Evolutionary conservation across 352 stramenopile genomes (phyloP).

Genomic region (Detonula confervacea): DNA sequence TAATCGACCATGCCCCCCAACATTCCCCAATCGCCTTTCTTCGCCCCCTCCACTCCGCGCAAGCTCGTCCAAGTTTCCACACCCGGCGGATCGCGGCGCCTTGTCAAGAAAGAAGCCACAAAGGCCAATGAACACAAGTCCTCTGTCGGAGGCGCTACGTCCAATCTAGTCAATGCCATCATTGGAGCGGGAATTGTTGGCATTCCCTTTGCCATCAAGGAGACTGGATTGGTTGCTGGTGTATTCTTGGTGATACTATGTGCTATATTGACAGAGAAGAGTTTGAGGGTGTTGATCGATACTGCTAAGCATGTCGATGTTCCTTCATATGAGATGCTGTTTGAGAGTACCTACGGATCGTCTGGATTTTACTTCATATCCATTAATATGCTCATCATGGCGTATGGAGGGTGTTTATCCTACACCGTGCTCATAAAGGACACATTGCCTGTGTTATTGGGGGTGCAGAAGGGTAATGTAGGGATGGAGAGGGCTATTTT

Average conservation of each 20-base stretch:
- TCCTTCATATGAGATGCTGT: constrained; percentile 75
- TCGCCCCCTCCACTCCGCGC: constrained; percentile 48
- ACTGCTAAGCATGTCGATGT: constrained; percentile 49
- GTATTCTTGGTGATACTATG: constrained; percentile 65
- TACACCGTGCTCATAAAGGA: constrained; percentile 85
- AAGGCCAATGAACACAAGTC: constrained; percentile 39
- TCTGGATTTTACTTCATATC: constrained; percentile 77
- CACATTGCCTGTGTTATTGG: constrained; percentile 58
- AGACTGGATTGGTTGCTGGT: constrained; percentile 70
- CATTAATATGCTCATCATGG: constrained; percentile 83
- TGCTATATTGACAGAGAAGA: constrained; percentile 61
- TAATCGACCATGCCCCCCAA: constrained; percentile 29
- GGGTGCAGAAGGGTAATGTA: constrained; percentile 26
- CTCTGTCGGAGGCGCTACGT: constrained; percentile 38
- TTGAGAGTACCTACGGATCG: constrained; percentile 72
- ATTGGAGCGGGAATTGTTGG: constrained; percentile 79
- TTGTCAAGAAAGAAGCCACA: constrained; percentile 36
- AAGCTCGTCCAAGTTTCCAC: constrained; percentile 50
- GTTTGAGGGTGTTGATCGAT: constrained; percentile 52
- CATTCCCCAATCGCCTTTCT: constrained; percentile 38
- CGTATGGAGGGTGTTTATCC: constrained; percentile 56
- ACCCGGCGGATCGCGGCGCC: constrained; percentile 33
- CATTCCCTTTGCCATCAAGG: constrained; percentile 72
- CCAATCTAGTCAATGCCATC: constrained; percentile 75
- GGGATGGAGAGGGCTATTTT: constrained; percentile 43